A percentile compares a stretch with the other conserved stretches of the same genome.
phyloP scores from a whole-genome alignment of 352 stramenopile genomes.

The Phytopythium delawarense region DNA sequence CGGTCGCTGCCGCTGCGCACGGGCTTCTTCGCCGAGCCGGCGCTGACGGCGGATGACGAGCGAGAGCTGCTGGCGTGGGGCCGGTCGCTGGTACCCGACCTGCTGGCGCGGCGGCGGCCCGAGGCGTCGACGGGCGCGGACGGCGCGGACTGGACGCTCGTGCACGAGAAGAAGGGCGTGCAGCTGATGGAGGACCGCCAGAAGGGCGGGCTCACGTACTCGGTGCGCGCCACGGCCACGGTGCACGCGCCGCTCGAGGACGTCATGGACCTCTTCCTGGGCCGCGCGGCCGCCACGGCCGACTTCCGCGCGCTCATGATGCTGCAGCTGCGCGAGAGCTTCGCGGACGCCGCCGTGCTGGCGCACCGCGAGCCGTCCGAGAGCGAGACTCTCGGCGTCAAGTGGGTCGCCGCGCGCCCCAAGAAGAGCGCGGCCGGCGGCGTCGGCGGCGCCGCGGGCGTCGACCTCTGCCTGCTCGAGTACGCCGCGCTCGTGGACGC shows the following conservation, averaged over 20 bases:
- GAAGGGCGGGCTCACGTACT: constrained; percentile 80
- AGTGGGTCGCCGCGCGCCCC: constrained; percentile 66
- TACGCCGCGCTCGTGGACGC: constrained; percentile 66
- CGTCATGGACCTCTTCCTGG: constrained; percentile 77
- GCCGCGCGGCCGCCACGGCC: constrained; percentile 31
- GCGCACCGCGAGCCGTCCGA: constrained; percentile 76
- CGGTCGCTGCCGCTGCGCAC: constrained; percentile 71
- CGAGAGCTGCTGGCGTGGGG: constrained; percentile 66
- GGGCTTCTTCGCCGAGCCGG: constrained; percentile 69
- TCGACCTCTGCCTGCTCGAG: constrained; percentile 74
- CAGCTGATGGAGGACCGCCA: constrained; percentile 73
- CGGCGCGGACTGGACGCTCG: constrained; percentile 73
- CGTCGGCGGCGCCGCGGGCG: constrained; percentile 34
- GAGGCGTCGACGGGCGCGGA: constrained; percentile 23
- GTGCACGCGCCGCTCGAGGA: constrained; percentile 63
- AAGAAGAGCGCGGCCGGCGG: constrained; percentile 56
- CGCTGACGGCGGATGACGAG: constrained; percentile 61
- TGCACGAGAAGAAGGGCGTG: constrained; percentile 70
- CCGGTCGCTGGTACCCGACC: constrained; percentile 61
- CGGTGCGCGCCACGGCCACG: constrained; percentile 52
- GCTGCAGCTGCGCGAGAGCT: constrained; percentile 68
- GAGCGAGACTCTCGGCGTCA: constrained; percentile 72
- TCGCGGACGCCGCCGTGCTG: constrained; percentile 65
- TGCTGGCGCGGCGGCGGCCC: constrained; percentile 14
- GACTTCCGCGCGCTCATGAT: constrained; percentile 75